Base-by-base conservation (phyloP, 2,329 filamentous ascomycete genomes). In the Cladosporium sp. region DNA sequence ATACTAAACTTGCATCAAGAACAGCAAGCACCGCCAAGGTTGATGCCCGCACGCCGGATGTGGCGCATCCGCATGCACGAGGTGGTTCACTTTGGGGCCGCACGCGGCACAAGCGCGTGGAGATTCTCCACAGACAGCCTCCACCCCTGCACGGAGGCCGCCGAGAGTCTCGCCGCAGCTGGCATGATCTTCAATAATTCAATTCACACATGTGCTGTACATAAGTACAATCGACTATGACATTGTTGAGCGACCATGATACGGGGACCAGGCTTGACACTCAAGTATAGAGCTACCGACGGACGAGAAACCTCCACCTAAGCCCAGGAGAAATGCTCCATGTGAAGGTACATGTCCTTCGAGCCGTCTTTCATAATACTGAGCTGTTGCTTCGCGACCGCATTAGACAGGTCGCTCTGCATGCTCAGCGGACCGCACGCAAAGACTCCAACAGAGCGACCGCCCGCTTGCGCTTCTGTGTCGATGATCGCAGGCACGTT, bases 341-440 rank as follows among this genome's bases (percentile, higher is more conserved):
- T 68, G 62, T 77, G 75, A 52, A 78, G 56, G 62, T 74, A 76
- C 2, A 77, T 65, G 33, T 63, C 62, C 3, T 54, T 52, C 44
- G 59, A 62, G 1, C 56, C 60, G 5, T 61, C 66, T 14, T 58
- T 67, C 7, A 74, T 22, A 10, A 72, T 67, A 7, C 56, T 54
- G 50, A 69, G 45, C 50, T 78, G 74, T 38, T 69, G 70, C n/a
- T 49, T 49, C 1, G 75, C 74, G 16, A 74, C 74, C 7, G 73
- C 74, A 61, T 76, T 73, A 2, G 73, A 65, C 8, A 75, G 71
- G 65, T 78, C 75, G 46, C 73, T 64, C 48, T 76, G 66, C 74
- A 77, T 75, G 3, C 69, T 72, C 18, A 61, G 46, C 1, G 74
- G 74, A 0, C 74, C 74, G 52, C 74, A 77, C 13, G 71, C 69